Base-by-base conservation (phyloP, 2,329 filamentous ascomycete genomes). In the Samsoniella hepiali region DNA sequence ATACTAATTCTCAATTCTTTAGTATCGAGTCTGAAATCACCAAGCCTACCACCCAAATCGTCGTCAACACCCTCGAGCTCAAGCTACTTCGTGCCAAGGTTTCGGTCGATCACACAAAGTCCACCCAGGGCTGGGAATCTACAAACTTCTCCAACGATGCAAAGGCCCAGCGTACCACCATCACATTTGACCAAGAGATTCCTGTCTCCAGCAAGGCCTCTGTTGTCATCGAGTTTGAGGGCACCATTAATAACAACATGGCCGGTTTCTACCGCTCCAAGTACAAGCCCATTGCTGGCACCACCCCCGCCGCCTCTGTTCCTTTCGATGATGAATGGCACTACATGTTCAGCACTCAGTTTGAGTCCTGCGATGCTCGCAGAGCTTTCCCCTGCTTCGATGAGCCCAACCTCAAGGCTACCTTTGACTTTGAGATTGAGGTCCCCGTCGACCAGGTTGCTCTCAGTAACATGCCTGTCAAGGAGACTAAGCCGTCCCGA, bases 321-420 rank as follows among this genome's bases (percentile, higher is more conserved):
- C 91, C 93, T 34, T 89, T 83, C 72, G 92, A 88, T 67, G 82
- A 82, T 54, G 82, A 87, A 70, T 85, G 82, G 73, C 84, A 87
- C 75, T 84, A 85, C 73, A 93, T 94, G 91, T 82, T 97, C 76
- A 96, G 91, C 80, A 99, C 95, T 56, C 95, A 99, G 75, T 99
- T 99, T 73, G 95, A 99, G 81, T 90, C 93, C 53, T 97, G 93
- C 72, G 95, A 99, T 78, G 95, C 95, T 66, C 89, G 95, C 68
- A 85, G 93, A 68, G 94, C 95, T 9, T 97, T 99, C 78, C 95
- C 95, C 55, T 99, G 95, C 80, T 98, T 98, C 72, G 95, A 99
- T 73, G 95, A 99, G 79, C 95, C 95, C 49, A 97, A 96, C 72
- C 84, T 98, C 67, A 99, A 99, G 79, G 92, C 95, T 11, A 94